Conservation (phyloP, 225 moss, liverwort and hornwort genomes). For the Thuidium tamariscinum region DNA sequence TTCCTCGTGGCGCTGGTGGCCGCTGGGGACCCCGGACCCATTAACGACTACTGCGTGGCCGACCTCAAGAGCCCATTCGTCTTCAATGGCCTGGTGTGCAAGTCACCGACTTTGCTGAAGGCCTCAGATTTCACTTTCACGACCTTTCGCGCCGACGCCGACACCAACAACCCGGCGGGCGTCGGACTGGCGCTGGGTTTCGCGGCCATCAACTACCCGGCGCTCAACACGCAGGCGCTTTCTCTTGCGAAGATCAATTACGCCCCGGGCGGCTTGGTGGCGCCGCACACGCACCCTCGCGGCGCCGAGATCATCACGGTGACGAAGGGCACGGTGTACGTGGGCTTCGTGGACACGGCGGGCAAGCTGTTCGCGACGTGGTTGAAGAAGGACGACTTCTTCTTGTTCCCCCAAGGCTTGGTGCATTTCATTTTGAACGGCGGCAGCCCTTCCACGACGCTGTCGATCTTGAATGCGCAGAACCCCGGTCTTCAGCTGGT, state of each 20-base stretch:
- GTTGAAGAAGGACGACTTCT: conserved; percentile 3
- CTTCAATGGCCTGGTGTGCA: conserved; percentile 17
- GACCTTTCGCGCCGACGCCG: neutral
- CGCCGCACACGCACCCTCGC: conserved; percentile 7
- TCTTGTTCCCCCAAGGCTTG: conserved; percentile 1
- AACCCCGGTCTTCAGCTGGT: conserved; percentile 5
- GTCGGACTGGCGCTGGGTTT: conserved; percentile 4
- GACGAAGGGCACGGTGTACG: neutral
- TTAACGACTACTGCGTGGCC: conserved; percentile 19
- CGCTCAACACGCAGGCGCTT: conserved; percentile 10
- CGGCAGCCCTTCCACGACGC: neutral
- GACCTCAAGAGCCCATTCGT: neutral
- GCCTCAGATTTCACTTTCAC: neutral
- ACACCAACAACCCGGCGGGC: neutral
- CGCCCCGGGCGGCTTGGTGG: neutral
- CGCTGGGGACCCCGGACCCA: neutral
- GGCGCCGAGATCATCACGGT: conserved; percentile 2
- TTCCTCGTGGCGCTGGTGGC: neutral
- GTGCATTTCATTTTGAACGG: conserved; percentile 12
- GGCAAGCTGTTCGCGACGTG: neutral
- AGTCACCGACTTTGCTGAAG: neutral
- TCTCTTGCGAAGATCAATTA: conserved; percentile 2
- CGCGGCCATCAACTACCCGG: conserved; percentile 20
- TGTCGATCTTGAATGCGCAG: conserved; percentile 7
- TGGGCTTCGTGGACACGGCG: conserved; percentile 2